These are phyloP conservation scores for Monosporozyma unispora DNA, from an alignment of 805 yeast species.

Conservation along the genomic window DNA sequence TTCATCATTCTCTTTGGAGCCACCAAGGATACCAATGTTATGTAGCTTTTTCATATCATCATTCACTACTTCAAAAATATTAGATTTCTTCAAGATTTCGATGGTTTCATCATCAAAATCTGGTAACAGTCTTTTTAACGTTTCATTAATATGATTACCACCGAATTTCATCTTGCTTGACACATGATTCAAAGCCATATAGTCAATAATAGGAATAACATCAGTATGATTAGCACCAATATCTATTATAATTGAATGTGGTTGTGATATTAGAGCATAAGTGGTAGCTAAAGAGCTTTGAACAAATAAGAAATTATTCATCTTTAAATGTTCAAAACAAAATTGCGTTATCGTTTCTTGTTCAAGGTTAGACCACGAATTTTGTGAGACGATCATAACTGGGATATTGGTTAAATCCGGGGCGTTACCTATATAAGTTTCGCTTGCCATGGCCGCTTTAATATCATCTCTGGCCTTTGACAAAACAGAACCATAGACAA, in stretches of 20 bases:
- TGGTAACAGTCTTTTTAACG: constrained; percentile 48
- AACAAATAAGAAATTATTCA: constrained; percentile 62
- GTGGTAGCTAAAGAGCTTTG: constrained; percentile 62
- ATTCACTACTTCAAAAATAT: constrained; percentile 70
- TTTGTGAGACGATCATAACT: constrained; percentile 54
- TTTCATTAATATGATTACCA: constrained; percentile 52
- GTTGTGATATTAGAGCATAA: constrained; percentile 61
- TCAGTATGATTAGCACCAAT: constrained; percentile 71
- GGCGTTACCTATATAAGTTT: constrained; percentile 9
- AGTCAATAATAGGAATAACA: constrained; percentile 71
- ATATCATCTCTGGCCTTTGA: constrained; percentile 10
- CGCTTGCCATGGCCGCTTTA: constrained; percentile 17
- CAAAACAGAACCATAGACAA: constrained; percentile 40
- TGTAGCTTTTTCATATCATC: constrained; percentile 53
- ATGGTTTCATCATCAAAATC: constrained; percentile 47
- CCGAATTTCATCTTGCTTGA: constrained; percentile 46
- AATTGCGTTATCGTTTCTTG: constrained; percentile 66
- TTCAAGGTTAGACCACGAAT: constrained; percentile 59
- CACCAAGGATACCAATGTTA: constrained; percentile 34
- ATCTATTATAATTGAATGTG: constrained; percentile 68
- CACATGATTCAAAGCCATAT: constrained; percentile 51
- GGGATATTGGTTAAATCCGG: constrained; percentile 45
- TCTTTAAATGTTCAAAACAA: constrained; percentile 61
- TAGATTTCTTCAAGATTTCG: constrained; percentile 64
- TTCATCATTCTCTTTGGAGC: constrained; percentile 22